Evolutionary conservation across 164 flowering plant genomes (phyloP).

Genomic region (Aristolochia californica): DNA sequence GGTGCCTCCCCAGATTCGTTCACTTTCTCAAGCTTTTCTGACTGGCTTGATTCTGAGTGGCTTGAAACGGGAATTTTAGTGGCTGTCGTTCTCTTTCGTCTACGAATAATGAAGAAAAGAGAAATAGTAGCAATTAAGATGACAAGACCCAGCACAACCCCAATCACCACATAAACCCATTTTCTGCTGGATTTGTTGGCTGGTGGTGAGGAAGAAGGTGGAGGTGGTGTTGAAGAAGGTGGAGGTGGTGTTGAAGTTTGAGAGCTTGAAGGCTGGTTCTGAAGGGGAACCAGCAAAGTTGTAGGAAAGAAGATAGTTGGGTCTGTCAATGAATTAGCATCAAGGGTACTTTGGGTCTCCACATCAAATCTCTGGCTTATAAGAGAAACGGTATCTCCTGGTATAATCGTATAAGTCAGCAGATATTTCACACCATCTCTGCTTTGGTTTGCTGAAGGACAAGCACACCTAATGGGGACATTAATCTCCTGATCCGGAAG

Average conservation of each 20-base stretch:
- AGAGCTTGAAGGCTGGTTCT: constrained; percentile 33
- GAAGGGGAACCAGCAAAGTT: constrained; percentile 58
- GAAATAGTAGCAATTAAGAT: constrained; percentile 8
- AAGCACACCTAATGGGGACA: constrained; percentile 62
- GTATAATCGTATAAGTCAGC: constrained; percentile 27
- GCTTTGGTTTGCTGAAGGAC: constrained; percentile 45
- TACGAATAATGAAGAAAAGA: constrained; percentile 20
- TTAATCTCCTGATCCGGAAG: constrained; percentile 23
- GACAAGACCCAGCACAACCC: constrained; percentile 26
- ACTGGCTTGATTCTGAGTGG: constrained; percentile 1
- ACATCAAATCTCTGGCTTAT: constrained; percentile 40
- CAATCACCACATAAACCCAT: constrained; percentile 41
- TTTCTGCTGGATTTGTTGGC: constrained; percentile 13
- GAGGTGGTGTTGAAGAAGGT: constrained; percentile 13
- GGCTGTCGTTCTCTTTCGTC: constrained; percentile 8
- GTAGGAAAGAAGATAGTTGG: constrained; percentile 37
- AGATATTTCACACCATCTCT: constrained; percentile 31
- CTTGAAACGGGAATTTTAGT: constrained; percentile 6
- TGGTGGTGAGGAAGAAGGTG: constrained; percentile 16
- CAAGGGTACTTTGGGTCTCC: constrained; percentile 16
- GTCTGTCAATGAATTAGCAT: constrained; percentile 40
- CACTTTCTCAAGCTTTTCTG: constrained; percentile 20
- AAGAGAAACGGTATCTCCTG: constrained; percentile 25
- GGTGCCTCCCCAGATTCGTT: constrained; percentile 14
- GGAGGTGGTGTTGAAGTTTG: constrained; percentile 26